Evolutionary conservation across 345 rosid genomes (phyloP).

Genomic region (Salix suchowensis): DNA sequence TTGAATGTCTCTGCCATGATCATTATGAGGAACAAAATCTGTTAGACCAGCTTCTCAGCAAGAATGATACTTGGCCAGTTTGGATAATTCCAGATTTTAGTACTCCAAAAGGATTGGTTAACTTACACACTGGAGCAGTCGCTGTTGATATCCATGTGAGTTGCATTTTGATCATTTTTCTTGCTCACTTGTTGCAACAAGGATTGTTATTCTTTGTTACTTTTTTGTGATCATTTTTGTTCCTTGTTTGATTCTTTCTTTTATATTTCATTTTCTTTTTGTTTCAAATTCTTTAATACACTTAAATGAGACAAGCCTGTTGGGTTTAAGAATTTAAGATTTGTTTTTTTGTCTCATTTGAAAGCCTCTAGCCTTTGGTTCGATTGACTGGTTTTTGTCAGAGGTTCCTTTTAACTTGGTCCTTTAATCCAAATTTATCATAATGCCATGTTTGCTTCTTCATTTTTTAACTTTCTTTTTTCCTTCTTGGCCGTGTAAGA

Average conservation of each 20-base stretch:
- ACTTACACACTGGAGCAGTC: constrained; percentile 11
- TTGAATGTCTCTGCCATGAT: constrained; percentile 52
- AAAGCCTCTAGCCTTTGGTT: not conserved
- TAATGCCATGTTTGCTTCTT: not conserved
- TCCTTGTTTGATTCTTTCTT: not conserved
- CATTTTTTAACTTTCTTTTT: not conserved
- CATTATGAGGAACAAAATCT: constrained; percentile 55
- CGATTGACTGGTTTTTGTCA: not conserved
- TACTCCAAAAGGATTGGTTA: constrained; percentile 18
- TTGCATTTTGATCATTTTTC: constrained; percentile 9
- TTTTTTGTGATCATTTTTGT: not conserved
- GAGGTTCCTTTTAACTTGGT: not conserved
- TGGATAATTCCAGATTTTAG: constrained; percentile 56
- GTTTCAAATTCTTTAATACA: not conserved
- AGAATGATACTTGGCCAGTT: constrained; percentile 70
- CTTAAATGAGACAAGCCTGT: not conserved
- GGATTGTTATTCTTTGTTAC: not conserved
- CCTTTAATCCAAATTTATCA: not conserved
- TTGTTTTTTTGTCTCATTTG: not conserved
- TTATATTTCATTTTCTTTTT: not conserved
- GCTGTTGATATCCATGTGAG: constrained; percentile 31
- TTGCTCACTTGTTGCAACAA: not conserved
- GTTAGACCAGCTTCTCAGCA: constrained; percentile 56
- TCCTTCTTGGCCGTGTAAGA: not conserved
- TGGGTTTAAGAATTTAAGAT: not conserved